A percentile compares a stretch with the other conserved stretches of the same genome.
phyloP scores from a whole-genome alignment of 2,329 filamentous ascomycete species.

The Colletotrichum sp. region DNA sequence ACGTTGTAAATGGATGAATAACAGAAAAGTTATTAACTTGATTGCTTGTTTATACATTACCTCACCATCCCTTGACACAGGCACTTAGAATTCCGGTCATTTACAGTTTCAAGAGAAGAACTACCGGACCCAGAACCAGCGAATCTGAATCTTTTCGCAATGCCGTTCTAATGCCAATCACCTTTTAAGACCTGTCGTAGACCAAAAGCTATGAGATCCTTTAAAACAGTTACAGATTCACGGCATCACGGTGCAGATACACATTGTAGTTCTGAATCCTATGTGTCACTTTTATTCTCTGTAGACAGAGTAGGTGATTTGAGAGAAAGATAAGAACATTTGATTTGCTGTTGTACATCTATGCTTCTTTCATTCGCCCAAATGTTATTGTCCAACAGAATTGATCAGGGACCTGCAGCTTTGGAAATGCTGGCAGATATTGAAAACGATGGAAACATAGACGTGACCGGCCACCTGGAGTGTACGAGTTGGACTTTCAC shows the following conservation, averaged over 20 bases:
- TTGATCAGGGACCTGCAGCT: not conserved
- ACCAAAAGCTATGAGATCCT: not conserved
- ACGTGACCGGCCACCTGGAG: not conserved
- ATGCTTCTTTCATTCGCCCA: not conserved
- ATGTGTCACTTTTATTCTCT: not conserved
- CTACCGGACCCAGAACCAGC: not conserved
- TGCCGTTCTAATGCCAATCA: not conserved
- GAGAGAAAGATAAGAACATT: not conserved
- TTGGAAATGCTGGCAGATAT: not conserved
- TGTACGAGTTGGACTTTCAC: not conserved
- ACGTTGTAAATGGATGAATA: not conserved
- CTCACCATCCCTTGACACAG: not conserved
- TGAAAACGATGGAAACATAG: not conserved
- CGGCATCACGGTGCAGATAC: not conserved
- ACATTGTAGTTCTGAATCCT: not conserved
- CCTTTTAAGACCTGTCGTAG: not conserved
- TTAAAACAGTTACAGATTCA: not conserved
- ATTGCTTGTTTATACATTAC: not conserved
- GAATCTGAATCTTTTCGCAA: not conserved
- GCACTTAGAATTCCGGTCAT: not conserved
- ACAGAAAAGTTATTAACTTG: not conserved
- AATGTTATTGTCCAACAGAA: not conserved
- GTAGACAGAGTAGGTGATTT: not conserved
- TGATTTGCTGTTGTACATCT: not conserved
- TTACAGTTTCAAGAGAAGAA: not conserved